Conservation (phyloP, 1,284 basidiomycete genomes). For the Puccinia polysora region DNA sequence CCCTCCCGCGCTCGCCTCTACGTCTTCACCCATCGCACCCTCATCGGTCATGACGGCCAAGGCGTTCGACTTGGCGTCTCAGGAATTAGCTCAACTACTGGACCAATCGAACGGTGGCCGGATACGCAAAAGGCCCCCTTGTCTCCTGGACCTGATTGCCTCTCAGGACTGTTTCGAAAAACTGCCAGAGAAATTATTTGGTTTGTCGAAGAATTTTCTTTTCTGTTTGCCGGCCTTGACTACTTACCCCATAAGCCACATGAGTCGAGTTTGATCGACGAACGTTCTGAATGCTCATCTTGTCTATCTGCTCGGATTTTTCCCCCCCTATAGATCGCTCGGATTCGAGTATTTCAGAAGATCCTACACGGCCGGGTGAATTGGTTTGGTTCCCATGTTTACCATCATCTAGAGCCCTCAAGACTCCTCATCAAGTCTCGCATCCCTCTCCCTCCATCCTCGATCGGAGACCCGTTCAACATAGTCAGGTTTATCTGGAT, state of each 20-base stretch:
- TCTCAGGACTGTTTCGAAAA: constrained; percentile 32
- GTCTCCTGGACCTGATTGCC: constrained; percentile 16
- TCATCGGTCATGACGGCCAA: too few species aligned
- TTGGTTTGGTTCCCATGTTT: constrained; percentile 23
- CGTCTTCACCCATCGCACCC: too few species aligned
- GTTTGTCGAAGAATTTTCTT: constrained; percentile 5
- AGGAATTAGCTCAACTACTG: background rate
- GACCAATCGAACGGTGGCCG: background rate
- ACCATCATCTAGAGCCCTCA: constrained; percentile 1
- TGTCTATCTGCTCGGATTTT: too few species aligned
- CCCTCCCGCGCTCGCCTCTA: too few species aligned
- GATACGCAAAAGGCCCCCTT: constrained; percentile 6
- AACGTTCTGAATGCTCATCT: too few species aligned
- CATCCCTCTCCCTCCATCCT: background rate
- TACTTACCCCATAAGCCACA: background rate
- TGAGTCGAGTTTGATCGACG: too few species aligned
- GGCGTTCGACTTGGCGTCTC: constrained; percentile 1
- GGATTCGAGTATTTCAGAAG: too few species aligned
- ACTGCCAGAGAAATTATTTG: constrained; percentile 13
- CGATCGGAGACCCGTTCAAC: background rate
- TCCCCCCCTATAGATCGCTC: too few species aligned
- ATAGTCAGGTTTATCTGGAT: constrained; percentile 10
- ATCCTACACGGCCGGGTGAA: too few species aligned
- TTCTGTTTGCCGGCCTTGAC: background rate
- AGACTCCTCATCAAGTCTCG: background rate